Percentiles rank a stretch among this genome's conserved stretches.
These are phyloP conservation scores for Heliamphora pulchella DNA, from an alignment of 179 eudicot species.

Conservation along the genomic window DNA sequence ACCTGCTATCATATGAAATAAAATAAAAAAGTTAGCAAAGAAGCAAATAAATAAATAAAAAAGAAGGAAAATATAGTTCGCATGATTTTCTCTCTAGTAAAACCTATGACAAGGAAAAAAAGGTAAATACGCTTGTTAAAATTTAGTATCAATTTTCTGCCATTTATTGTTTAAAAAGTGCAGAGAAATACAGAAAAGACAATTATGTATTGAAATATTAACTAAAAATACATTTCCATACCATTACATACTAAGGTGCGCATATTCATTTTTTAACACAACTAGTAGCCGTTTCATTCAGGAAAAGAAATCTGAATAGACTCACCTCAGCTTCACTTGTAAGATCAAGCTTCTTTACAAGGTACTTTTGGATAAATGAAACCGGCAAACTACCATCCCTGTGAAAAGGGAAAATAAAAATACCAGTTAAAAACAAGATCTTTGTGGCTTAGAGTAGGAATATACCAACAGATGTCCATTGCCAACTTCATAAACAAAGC, in stretches of 20 bases:
- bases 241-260: neutral
- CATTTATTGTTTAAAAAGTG: slow-evolving; percentile 3
- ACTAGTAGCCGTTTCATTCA: neutral
- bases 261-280: neutral
- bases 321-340: slow-evolving; percentile 64
- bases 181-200: neutral
- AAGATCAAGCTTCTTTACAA: slow-evolving; percentile 66
- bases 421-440: slow-evolving; percentile 5
- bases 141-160: neutral
- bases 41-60: neutral
- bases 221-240: neutral
- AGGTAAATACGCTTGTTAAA: neutral
- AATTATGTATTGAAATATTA: neutral
- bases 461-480: slow-evolving; percentile 4
- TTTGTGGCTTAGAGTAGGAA: neutral
- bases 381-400: slow-evolving; percentile 73
- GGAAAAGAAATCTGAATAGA: neutral
- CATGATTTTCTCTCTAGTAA: neutral
- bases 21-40: neutral
- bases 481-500: neutral
- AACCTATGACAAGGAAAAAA: neutral
- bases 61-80: no score
- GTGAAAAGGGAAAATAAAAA: slow-evolving; percentile 13
- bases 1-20: neutral
- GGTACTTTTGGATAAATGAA: slow-evolving; percentile 66